Base-by-base conservation (phyloP, 371 early-diverging fungal genomes). In the Haplosporangium sp. region DNA sequence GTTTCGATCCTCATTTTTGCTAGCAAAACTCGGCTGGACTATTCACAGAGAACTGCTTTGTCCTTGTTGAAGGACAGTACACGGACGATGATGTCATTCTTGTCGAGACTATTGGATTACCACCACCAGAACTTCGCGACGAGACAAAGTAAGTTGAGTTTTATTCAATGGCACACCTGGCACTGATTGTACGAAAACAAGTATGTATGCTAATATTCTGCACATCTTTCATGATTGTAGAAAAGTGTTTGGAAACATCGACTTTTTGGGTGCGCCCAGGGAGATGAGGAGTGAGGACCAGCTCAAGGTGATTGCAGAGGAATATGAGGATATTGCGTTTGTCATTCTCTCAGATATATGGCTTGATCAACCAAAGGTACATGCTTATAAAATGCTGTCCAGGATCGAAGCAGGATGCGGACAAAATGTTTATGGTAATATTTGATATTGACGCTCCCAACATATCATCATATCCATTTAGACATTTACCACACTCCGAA, bases 271-370 rank as follows among this genome's bases (percentile, higher is more conserved):
- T 11, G 74, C 86, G 23, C 86, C 85, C 13, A 81, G 80, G 58
- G 81, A 83, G 43, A 65, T 84, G 21, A 69, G 85, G 47, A 86
- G 87, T 52, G 85, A 87, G 59, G 88, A 72, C 9, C 74, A 73
- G 43, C 67, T 77, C 56, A 66, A 54, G 21, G 70, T 70, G 14
- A 69, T 68, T 40, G 65, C 75, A n/a, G 89, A 89, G 71, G 69
- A 86, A 58, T 83, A 82, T 57, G 85, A 85, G 14, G 87, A 93
- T 64, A 90, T 88, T 5, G 83, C 86, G 6, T 89, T 96, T 71
- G 90, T 94, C 7, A 83, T 95, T 12, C 51, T 96, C 48, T 95
- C 96, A 0, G 95, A 97, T 67, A 86, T 97, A 10, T 91, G 90
- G 86, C 87, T 96, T 14, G 96, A 97, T 69, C 86, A 92, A 67